These are phyloP conservation scores for Cyberlindnera suaveolens DNA, from an alignment of 805 yeast species.

Conservation along the genomic window DNA sequence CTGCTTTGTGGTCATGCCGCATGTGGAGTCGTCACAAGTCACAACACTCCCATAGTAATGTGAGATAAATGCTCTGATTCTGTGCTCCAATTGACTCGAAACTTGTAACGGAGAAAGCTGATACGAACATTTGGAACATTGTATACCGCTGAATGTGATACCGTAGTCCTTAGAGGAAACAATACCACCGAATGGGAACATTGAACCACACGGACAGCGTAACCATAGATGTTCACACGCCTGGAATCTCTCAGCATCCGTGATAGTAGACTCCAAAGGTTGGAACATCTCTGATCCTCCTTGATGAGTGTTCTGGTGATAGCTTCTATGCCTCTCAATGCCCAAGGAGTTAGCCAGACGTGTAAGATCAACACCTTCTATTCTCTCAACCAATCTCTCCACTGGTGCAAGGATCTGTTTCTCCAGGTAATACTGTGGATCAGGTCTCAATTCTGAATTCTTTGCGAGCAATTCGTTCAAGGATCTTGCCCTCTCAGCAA, in stretches of 20 bases:
- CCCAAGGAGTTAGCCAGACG: slow-evolving; percentile 76
- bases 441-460: slow-evolving; percentile 52
- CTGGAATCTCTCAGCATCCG: slow-evolving; percentile 79
- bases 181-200: slow-evolving; percentile 72
- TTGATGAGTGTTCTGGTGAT: slow-evolving; percentile 20
- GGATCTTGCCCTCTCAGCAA: slow-evolving; percentile 82
- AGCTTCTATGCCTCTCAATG: slow-evolving; percentile 53
- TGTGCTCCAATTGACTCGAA: slow-evolving; percentile 68
- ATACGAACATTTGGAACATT: slow-evolving; percentile 56
- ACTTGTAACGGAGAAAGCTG: slow-evolving; percentile 47
- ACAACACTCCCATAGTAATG: slow-evolving; percentile 84
- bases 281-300: slow-evolving; percentile 36
- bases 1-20: slow-evolving; percentile 76
- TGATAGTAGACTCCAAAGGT: slow-evolving; percentile 75
- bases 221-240: slow-evolving; percentile 50
- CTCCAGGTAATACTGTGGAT: slow-evolving; percentile 72
- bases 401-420: slow-evolving; percentile 89
- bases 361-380: slow-evolving; percentile 80
- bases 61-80: slow-evolving; percentile 63
- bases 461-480: slow-evolving; percentile 62
- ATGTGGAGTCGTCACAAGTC: slow-evolving; percentile 76
- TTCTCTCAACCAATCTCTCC: slow-evolving; percentile 75
- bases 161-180: slow-evolving; percentile 53
- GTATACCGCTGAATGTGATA: slow-evolving; percentile 62
- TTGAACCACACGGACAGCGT: slow-evolving; percentile 53